A percentile compares a stretch with the other conserved stretches of the same genome.
Conservation (phyloP, 2,329 filamentous ascomycete genomes). For the Penicillium frequentans region DNA sequence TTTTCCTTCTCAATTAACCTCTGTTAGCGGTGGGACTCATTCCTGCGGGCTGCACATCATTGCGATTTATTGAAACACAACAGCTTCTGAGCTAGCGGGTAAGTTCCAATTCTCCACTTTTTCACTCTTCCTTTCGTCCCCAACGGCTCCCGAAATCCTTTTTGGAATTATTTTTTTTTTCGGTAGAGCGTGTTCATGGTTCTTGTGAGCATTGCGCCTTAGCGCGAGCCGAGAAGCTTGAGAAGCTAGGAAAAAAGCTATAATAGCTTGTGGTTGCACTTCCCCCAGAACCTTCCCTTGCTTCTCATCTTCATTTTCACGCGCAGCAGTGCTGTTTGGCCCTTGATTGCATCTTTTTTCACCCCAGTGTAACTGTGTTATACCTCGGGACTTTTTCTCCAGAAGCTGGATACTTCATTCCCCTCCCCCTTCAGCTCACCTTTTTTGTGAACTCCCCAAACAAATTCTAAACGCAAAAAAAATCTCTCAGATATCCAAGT, state of each 20-base stretch:
- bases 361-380: slow-evolving; percentile 26
- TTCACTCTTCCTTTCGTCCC: slow-evolving; percentile 16
- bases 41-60: slow-evolving; percentile 24
- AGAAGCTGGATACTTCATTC: slow-evolving; percentile 26
- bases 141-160: neutral
- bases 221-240: neutral
- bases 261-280: slow-evolving; percentile 19
- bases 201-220: neutral
- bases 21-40: slow-evolving; percentile 19
- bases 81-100: slow-evolving; percentile 7
- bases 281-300: slow-evolving; percentile 10
- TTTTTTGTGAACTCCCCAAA: neutral
- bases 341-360: slow-evolving; percentile 14
- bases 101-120: slow-evolving; percentile 20
- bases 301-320: slow-evolving; percentile 12
- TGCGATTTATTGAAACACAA: slow-evolving; percentile 16
- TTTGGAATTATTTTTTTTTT: slow-evolving; percentile 4
- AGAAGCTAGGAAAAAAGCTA: slow-evolving; percentile 7
- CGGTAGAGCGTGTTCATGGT: slow-evolving; percentile 3
- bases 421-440: neutral
- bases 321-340: slow-evolving; percentile 32
- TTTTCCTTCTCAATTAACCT: slow-evolving; percentile 21
- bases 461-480: slow-evolving; percentile 7
- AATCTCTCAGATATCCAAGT: neutral
- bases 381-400: slow-evolving; percentile 12